A percentile compares a stretch with the other conserved stretches of the same genome.
These are phyloP conservation scores for Stromatinia cepivora DNA, from an alignment of 2,329 filamentous ascomycete genomes.

Conservation along the genomic window DNA sequence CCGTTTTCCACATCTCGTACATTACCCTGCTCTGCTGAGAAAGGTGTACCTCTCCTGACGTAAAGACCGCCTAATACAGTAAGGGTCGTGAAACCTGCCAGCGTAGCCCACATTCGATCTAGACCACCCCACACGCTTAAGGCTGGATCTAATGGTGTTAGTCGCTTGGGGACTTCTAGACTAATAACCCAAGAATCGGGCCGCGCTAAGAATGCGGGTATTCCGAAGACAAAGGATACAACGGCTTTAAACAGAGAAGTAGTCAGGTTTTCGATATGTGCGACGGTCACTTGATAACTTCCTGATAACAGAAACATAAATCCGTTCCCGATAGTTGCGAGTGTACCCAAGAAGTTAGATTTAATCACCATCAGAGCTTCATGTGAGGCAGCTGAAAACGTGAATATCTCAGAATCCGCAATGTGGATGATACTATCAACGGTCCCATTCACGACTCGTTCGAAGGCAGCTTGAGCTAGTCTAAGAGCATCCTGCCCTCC, in stretches of 20 bases:
- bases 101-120: constrained; percentile 69
- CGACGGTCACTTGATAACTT: constrained; percentile 42
- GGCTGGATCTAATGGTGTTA: constrained; percentile 49
- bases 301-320: constrained; percentile 50
- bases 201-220: constrained; percentile 45
- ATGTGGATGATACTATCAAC: constrained; percentile 49
- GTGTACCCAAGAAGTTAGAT: constrained; percentile 47
- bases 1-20: constrained; percentile 70
- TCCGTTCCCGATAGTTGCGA: constrained; percentile 45
- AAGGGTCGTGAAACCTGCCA: constrained; percentile 78
- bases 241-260: background rate
- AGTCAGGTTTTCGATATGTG: background rate
- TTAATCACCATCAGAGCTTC: constrained; percentile 65
- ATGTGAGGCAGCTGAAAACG: constrained; percentile 76
- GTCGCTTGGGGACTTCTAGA: constrained; percentile 48
- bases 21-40: constrained; percentile 55
- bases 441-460: constrained; percentile 50
- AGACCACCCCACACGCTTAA: constrained; percentile 67
- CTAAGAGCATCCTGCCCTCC: constrained; percentile 27
- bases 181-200: constrained; percentile 61
- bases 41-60: constrained; percentile 68
- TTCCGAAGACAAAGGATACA: constrained; percentile 33
- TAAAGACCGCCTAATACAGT: constrained; percentile 76
- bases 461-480: constrained; percentile 35
- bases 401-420: constrained; percentile 63